Percentiles rank a stretch among this genome's conserved stretches.
These are phyloP conservation scores for Wickerhamomyces rabaulensis DNA, from an alignment of 805 yeast species.

Conservation along the genomic window DNA sequence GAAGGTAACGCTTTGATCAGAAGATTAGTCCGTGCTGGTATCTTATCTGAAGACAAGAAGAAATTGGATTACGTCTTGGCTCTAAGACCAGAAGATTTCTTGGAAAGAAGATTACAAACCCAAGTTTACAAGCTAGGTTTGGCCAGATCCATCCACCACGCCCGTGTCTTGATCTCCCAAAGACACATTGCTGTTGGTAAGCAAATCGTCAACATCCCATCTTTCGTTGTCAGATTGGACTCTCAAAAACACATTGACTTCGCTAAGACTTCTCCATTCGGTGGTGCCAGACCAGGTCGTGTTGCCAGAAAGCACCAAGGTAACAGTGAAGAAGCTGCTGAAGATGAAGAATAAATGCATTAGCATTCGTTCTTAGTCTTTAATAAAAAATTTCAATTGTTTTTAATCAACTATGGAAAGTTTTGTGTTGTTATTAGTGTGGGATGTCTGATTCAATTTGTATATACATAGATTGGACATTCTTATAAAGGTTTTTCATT, in stretches of 20 bases:
- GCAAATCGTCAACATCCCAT: constrained; percentile 98
- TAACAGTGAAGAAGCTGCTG: constrained; percentile 56
- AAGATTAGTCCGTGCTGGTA: constrained; percentile 99
- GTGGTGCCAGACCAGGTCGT: constrained; percentile 99
- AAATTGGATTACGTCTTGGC: constrained; percentile 99
- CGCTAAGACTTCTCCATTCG: constrained; percentile 98
- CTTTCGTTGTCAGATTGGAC: constrained; percentile 99
- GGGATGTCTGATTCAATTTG: constrained; percentile 1
- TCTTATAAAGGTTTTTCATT: background rate
- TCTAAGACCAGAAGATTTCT: constrained; percentile 96
- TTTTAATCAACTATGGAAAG: background rate
- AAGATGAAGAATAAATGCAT: constrained; percentile 62
- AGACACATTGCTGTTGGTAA: constrained; percentile 99
- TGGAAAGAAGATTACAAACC: constrained; percentile 99
- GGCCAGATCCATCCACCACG: constrained; percentile 99
- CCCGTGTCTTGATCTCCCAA: constrained; percentile 97
- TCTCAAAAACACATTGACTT: constrained; percentile 99
- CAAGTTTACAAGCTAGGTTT: constrained; percentile 99
- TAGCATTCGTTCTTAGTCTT: constrained; percentile 9
- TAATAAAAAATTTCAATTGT: background rate
- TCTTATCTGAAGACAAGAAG: constrained; percentile 98
- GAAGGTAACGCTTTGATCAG: constrained; percentile 99
- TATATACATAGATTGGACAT: constrained; percentile 3
- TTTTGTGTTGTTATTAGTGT: background rate
- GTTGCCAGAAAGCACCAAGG: constrained; percentile 78